Base-by-base conservation (phyloP, 2,329 filamentous ascomycete genomes). In the Clonostachys rhizophaga region DNA sequence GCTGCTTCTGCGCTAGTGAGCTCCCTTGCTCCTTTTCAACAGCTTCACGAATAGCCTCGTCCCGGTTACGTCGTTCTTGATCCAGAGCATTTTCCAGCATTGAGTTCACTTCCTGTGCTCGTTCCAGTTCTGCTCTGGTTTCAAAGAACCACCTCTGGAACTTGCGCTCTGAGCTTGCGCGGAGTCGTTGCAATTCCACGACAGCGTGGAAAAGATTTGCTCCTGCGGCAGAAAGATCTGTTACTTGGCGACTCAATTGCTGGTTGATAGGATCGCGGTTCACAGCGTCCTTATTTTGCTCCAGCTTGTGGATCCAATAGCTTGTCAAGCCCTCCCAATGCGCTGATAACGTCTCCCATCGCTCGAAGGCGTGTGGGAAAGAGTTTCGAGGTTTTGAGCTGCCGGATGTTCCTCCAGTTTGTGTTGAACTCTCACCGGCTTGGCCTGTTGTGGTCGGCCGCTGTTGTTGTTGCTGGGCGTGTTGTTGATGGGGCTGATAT, bases 111-210 rank as follows among this genome's bases (percentile, higher is more conserved):
- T 97, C 94, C 54, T 89, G 86, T 44, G 85, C 79, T 30, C 87
- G 84, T 69, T 97, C 94, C 54, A 95, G 83, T 55, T 97, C 91
- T 34, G 86, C 80, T 45, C 91, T 80, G 8, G 91, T 96, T 64
- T 99, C 94, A 57, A 95, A 96, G 69, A 97, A 97, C 94, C 94
- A 99, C 44, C 94, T 82, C 68, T 99, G 94, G 58, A 99, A 99
- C 64, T 97, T 97, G 53, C 94, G 84, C 67, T 99, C 94, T 0
- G 92, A 97, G 47, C 91, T 96, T 36, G 94, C 94, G 40, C 94
- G 87, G 24, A 99, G 76, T 33, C 94, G 85, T 65, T 99, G 94
- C 42, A 99, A 74, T 66, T 99, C 94, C 5, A 99, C 94, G 1
- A 99, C 91, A 10, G 94, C 94, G 64, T 99, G 94, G 65, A 99